phyloP scores from a whole-genome alignment of 306 rosid species.

The Fagus crenata region DNA sequence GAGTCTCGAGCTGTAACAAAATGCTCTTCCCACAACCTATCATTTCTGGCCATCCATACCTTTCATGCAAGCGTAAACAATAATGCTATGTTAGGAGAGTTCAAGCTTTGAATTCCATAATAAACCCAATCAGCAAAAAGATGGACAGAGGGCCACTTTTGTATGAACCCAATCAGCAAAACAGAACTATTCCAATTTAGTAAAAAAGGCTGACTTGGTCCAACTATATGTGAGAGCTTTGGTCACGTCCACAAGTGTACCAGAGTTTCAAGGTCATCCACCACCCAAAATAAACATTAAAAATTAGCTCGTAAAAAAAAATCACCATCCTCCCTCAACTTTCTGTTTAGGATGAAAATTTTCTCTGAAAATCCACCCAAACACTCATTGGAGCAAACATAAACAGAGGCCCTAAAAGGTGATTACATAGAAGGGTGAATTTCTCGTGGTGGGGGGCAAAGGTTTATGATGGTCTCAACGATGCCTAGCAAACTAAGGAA shows the following conservation, averaged over 20 bases:
- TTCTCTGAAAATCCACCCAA: not conserved
- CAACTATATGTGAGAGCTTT: not conserved
- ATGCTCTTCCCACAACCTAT: too few species aligned
- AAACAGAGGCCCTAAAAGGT: not conserved
- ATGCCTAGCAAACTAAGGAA: conserved; percentile 90
- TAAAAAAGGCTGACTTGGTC: not conserved
- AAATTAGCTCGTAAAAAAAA: not conserved
- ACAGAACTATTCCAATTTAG: too few species aligned
- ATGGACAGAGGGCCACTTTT: too few species aligned
- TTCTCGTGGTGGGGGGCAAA: not conserved
- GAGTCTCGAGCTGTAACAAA: too few species aligned
- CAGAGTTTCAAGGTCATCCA: not conserved
- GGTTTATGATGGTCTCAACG: conserved; percentile 11
- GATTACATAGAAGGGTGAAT: not conserved
- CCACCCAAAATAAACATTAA: not conserved
- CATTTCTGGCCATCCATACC: too few species aligned
- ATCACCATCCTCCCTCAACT: not conserved
- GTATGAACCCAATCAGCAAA: too few species aligned
- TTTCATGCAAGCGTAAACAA: too few species aligned
- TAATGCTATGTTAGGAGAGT: too few species aligned
- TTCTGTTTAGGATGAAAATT: not conserved
- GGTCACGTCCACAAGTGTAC: not conserved
- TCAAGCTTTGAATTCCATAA: too few species aligned
- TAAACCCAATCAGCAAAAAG: too few species aligned
- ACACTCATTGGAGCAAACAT: not conserved